phyloP scores from a whole-genome alignment of 371 early-diverging fungal genomes.

The Syncephalis fuscata region DNA sequence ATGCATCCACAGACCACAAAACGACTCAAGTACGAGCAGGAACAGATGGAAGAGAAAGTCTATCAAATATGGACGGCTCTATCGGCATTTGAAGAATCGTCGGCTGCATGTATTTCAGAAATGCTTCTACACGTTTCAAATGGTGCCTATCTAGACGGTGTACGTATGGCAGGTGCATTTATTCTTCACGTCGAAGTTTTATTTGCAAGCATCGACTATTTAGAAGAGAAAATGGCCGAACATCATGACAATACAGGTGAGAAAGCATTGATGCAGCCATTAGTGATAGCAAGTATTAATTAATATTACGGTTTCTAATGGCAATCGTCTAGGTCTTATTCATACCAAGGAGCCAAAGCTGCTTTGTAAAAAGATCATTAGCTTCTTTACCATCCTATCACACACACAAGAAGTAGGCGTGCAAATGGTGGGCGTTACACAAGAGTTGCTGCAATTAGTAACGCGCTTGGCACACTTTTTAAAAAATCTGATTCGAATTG shows the following conservation, averaged over 20 bases:
- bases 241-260: slow-evolving; percentile 4
- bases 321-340: slow-evolving; percentile 24
- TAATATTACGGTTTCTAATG: too few species aligned
- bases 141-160: slow-evolving; percentile 62
- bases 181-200: slow-evolving; percentile 85
- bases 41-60: slow-evolving; percentile 67
- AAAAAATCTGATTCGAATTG: slow-evolving; percentile 78
- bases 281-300: too few species aligned
- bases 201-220: slow-evolving; percentile 75
- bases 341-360: slow-evolving; percentile 78
- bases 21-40: slow-evolving; percentile 30
- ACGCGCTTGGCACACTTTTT: slow-evolving; percentile 86
- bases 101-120: slow-evolving; percentile 92
- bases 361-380: slow-evolving; percentile 78
- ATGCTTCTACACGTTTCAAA: slow-evolving; percentile 88
- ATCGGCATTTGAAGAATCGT: slow-evolving; percentile 90
- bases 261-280: too few species aligned
- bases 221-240: slow-evolving; percentile 40
- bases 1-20: slow-evolving; percentile 20
- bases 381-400: slow-evolving; percentile 79
- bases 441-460: slow-evolving; percentile 78
- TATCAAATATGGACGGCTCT: slow-evolving; percentile 83
- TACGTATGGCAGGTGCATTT: slow-evolving; percentile 79
- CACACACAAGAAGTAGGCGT: slow-evolving; percentile 53
- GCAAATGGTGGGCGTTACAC: slow-evolving; percentile 56